phyloP scores from a whole-genome alignment of 2,329 filamentous ascomycete species.

The Bipolaris sorokiniana region DNA sequence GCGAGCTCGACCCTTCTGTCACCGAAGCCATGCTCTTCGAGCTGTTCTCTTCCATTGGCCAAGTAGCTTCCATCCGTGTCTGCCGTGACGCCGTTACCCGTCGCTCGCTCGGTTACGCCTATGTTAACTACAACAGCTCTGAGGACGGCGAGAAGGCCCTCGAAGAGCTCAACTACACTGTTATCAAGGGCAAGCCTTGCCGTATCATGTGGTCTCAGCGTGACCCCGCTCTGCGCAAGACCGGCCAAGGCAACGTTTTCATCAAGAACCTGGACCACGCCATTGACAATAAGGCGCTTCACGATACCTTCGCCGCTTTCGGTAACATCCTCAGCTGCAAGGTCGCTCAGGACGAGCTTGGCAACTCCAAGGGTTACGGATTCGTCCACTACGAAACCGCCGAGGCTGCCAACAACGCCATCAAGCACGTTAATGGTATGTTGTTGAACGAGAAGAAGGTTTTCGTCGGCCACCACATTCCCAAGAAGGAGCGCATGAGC shows the following conservation, averaged over 20 bases:
- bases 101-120: slow-evolving; percentile 97
- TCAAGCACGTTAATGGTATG: slow-evolving; percentile 99
- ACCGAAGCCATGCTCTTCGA: slow-evolving; percentile 99
- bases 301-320: slow-evolving; percentile 97
- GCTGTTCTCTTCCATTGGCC: slow-evolving; percentile 98
- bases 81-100: slow-evolving; percentile 99
- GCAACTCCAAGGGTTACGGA: slow-evolving; percentile 97
- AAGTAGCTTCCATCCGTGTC: slow-evolving; percentile 98
- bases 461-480: slow-evolving; percentile 98
- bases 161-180: slow-evolving; percentile 98
- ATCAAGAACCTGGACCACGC: slow-evolving; percentile 99
- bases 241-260: slow-evolving; percentile 98
- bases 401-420: slow-evolving; percentile 93
- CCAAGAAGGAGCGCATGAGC: slow-evolving; percentile 99
- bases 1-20: slow-evolving; percentile 95
- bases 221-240: slow-evolving; percentile 98
- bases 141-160: slow-evolving; percentile 96
- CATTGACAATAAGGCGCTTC: slow-evolving; percentile 99
- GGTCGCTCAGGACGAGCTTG: slow-evolving; percentile 96
- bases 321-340: slow-evolving; percentile 99
- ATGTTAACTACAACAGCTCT: slow-evolving; percentile 99
- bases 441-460: slow-evolving; percentile 99
- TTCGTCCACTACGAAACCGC: slow-evolving; percentile 99
- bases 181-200: slow-evolving; percentile 98
- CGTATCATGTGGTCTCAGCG: slow-evolving; percentile 99